Evolutionary conservation across 75 land plant species (phyloP), one percentile per base, ranked within the genome.

Genomic region (Selaginella moellendorffii): DNA sequence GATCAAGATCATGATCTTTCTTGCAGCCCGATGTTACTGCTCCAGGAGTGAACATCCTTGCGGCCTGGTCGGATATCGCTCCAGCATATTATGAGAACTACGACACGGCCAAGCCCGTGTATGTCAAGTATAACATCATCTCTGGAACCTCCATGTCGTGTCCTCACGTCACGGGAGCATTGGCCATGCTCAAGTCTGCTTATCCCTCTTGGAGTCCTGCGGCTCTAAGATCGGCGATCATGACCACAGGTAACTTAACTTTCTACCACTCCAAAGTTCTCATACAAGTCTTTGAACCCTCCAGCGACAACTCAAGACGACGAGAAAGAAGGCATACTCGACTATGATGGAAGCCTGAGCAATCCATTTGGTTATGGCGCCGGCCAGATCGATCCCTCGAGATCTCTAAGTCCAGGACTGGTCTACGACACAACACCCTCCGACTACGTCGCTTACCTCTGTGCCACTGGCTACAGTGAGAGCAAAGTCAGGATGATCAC

Each of bases 111-210:
- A 73, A 77, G 28, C 30, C 25, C 46, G 65, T 60, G 25, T 73
- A 68, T 1, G 58, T 80, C 69, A 61, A 77, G 20, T 90, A 73
- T 72, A 84, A 84, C 66, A 79, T 90, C 30, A 74, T 80, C 17
- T 87, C 97, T 19, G 97, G 97, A 52, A 90, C 96, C 54, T 90
- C 97, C 27, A 84, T 87, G 92, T 74, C 97, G n/a, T 80, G 83
- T 21, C 97, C 59, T 56, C 59, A 56, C n/a, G 24, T 56, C 5
- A 21, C 23, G 5, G 59, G 59, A 8, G 59, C 59, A 8, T 19
- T 24, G 19, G 59, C 59, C n/a, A 2, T 21, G 19, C 19, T 56
- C n/a, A 56, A 56, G 24, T 56, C 59, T 2, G 17, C 2, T 19
- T 9, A 56, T 56, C 59, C 59, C 59, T 8, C 24, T 8, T 56